A percentile compares a stretch with the other conserved stretches of the same genome.
These are phyloP conservation scores for Aphanocladium album DNA, from an alignment of 2,329 filamentous ascomycete genomes.

Conservation along the genomic window DNA sequence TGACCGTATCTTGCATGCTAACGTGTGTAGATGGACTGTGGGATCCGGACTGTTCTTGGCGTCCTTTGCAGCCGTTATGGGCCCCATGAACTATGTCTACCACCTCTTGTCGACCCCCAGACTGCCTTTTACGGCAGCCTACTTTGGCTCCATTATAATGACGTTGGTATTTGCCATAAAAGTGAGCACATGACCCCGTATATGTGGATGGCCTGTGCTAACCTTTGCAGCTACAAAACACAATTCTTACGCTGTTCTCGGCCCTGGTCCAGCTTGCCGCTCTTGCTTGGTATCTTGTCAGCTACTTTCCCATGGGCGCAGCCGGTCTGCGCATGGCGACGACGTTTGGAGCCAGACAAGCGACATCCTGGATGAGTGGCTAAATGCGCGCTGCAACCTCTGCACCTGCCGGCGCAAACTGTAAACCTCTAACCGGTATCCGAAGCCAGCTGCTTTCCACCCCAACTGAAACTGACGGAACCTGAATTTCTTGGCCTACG, in stretches of 20 bases:
- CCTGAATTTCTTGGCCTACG: background rate
- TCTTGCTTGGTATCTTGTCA: slow-evolving; percentile 88
- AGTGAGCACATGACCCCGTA: slow-evolving; percentile 54
- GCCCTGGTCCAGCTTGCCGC: slow-evolving; percentile 78
- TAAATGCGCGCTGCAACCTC: slow-evolving; percentile 30
- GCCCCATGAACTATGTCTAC: slow-evolving; percentile 72
- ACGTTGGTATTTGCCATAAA: slow-evolving; percentile 90
- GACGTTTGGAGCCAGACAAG: slow-evolving; percentile 76
- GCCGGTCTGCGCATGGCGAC: slow-evolving; percentile 82
- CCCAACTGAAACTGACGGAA: background rate
- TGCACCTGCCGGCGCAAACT: background rate
- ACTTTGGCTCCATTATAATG: slow-evolving; percentile 87
- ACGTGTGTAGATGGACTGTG: slow-evolving; percentile 75
- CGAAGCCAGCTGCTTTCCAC: background rate
- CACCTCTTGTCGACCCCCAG: slow-evolving; percentile 82
- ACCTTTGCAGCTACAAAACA: slow-evolving; percentile 66
- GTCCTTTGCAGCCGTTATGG: slow-evolving; percentile 94
- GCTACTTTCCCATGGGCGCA: slow-evolving; percentile 96
- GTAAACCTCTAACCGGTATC: background rate
- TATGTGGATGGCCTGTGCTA: slow-evolving; percentile 12
- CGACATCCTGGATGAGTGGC: slow-evolving; percentile 82
- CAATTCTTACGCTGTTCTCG: slow-evolving; percentile 78
- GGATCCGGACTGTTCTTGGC: slow-evolving; percentile 84
- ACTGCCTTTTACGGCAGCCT: slow-evolving; percentile 87
- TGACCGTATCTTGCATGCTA: slow-evolving; percentile 19